Evolutionary conservation across 2,329 filamentous ascomycete species (phyloP), one percentile per base, ranked within the genome.

Genomic region (Aspergillus cejpii): DNA sequence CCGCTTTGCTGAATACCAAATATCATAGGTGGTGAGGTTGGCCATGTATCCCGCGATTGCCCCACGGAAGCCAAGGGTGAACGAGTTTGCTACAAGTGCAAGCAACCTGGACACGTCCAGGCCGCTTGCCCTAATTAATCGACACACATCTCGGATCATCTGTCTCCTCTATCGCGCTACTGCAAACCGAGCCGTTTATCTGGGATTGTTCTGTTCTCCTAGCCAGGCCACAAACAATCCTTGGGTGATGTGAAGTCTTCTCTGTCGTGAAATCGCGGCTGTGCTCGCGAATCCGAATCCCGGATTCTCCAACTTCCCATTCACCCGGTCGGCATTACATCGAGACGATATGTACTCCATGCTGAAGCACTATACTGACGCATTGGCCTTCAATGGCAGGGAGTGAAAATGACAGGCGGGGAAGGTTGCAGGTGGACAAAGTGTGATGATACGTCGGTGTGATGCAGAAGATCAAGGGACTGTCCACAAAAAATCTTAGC

Each of bases 51-150:
- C 56, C 86, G 91, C 56, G 92, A 98, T 72, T 98, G 92, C 80
- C 85, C 90, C 61, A 90, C 91, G 68, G 91, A 95, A 74, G 86
- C 87, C 48, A 80, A 83, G 59, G 79, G 81, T 64, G 91, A 97
- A 80, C 91, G 94, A 70, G 89, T 95, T 68, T 98, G 92, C 84
- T 98, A 98, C 81, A 94, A 94, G 79, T 97, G 81, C 79, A 82
- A 82, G 74, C 78, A 84, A 70, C 78, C 81, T 57, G 90, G 91
- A 60, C 91, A 96, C 74, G 85, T 97, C 68, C 91, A 96, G 81
- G 82, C 87, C 60, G 81, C 86, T 63, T 98, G 92, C 84, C 87
- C 91, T 64, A 89, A 85, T 77, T 87, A 85, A 60, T 47, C 42
- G 40, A 43, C 31, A 47, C 44, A 20, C 29, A 45, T 43, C 47